Evolutionary conservation across 1,139 yeast species (phyloP).

Genomic region (Yarrowia galli): DNA sequence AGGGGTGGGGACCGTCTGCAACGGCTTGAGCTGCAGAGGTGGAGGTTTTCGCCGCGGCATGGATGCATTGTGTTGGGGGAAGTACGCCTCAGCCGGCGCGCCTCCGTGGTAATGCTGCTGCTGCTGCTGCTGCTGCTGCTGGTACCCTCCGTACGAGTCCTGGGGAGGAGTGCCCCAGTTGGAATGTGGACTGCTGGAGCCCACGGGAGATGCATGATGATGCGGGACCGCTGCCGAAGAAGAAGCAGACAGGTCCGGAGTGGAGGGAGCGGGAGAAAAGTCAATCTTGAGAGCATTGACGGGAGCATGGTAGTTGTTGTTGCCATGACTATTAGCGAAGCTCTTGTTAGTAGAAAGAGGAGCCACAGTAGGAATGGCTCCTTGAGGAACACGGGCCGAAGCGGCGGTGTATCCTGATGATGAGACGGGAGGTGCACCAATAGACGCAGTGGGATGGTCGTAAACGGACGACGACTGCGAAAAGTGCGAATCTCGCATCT

Average conservation of each 20-base stretch:
- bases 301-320: neutral
- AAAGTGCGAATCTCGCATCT: constrained; percentile 5
- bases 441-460: neutral
- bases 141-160: too few species aligned
- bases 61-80: neutral
- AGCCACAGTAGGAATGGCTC: neutral
- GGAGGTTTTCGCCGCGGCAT: constrained; percentile 18
- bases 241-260: constrained; percentile 40
- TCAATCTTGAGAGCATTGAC: constrained; percentile 29
- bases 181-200: constrained; percentile 16
- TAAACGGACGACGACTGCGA: constrained; percentile 24
- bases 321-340: neutral
- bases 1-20: constrained; percentile 48
- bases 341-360: constrained; percentile 1
- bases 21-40: constrained; percentile 43
- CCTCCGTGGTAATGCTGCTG: neutral
- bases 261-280: constrained; percentile 18
- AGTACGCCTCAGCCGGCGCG: constrained; percentile 22
- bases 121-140: neutral
- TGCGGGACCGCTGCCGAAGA: constrained; percentile 41
- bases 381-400: constrained; percentile 7
- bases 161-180: constrained; percentile 31
- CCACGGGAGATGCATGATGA: constrained; percentile 40
- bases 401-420: constrained; percentile 17
- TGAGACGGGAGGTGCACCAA: neutral